phyloP scores from a whole-genome alignment of 1,284 basidiomycete genomes.

The Heliocybe sulcata region DNA sequence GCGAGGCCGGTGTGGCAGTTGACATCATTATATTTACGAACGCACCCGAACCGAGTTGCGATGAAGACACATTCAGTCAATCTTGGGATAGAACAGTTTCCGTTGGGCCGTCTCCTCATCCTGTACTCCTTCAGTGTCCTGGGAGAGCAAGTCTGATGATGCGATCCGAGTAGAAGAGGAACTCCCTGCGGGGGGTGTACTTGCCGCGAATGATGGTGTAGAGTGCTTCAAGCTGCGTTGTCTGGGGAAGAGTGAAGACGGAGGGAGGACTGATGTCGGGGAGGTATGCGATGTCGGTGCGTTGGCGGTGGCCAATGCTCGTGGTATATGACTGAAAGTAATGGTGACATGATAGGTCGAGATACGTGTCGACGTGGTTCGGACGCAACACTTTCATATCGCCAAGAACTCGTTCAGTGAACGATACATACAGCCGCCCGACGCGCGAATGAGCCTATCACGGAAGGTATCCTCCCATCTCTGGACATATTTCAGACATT shows the following conservation, averaged over 20 bases:
- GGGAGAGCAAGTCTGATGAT: constrained; percentile 72
- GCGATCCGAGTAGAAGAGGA: constrained; percentile 91
- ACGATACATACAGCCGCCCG: no score
- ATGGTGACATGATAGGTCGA: no score
- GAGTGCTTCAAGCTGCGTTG: constrained; percentile 89
- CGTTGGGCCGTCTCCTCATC: constrained; percentile 89
- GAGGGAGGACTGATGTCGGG: constrained; percentile 55
- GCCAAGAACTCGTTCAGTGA: no score
- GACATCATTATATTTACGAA: no score
- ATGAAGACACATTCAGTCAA: constrained; percentile 16
- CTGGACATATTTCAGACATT: no score
- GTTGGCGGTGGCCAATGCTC: constrained; percentile 3
- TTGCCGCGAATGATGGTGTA: constrained; percentile 94
- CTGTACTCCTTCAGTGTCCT: constrained; percentile 76
- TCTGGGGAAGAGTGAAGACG: constrained; percentile 82
- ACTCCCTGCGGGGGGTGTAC: constrained; percentile 84
- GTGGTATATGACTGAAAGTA: no score
- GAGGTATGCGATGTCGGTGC: constrained; percentile 24
- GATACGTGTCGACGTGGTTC: no score
- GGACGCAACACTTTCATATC: no score
- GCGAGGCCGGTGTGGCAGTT: no score
- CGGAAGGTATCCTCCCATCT: no score
- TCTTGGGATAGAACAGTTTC: constrained; percentile 87
- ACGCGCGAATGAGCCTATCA: no score
- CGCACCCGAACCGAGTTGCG: no score